phyloP scores from a whole-genome alignment of 176 grass and related monocot genomes.

The Melocanna baccifera region DNA sequence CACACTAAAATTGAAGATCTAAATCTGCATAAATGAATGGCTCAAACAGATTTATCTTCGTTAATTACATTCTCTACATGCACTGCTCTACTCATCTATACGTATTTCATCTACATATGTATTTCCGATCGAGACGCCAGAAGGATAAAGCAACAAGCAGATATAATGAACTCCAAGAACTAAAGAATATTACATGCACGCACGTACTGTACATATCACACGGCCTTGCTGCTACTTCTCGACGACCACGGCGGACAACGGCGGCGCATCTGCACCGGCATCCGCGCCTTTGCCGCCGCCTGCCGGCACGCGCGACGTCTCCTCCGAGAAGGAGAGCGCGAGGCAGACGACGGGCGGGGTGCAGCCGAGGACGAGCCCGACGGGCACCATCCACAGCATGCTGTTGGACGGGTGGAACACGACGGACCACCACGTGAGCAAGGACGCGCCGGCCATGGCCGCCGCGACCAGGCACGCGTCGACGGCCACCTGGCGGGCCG shows the following conservation, averaged over 20 bases:
- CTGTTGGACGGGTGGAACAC: conserved; percentile 60
- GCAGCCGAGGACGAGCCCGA: conserved; percentile 62
- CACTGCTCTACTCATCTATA: not conserved
- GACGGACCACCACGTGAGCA: conserved; percentile 65
- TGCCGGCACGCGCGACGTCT: not conserved
- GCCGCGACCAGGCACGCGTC: conserved; percentile 38
- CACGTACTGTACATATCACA: not conserved
- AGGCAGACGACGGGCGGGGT: conserved; percentile 58
- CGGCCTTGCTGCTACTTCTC: conserved; percentile 20
- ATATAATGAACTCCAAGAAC: not conserved
- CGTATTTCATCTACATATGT: not conserved
- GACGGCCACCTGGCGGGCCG: not conserved
- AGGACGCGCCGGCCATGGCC: conserved; percentile 23
- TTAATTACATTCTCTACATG: not conserved
- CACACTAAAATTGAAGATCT: not conserved
- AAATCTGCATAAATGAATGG: not conserved
- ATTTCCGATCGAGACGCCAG: not conserved
- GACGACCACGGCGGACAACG: conserved; percentile 25
- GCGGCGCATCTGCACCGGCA: not conserved
- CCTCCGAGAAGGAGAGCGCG: conserved; percentile 45
- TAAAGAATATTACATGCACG: not conserved
- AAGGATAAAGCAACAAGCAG: not conserved
- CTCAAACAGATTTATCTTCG: not conserved
- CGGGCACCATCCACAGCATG: conserved; percentile 86
- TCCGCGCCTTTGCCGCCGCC: not conserved